Percentiles rank a stretch among this genome's conserved stretches.
phyloP scores from a whole-genome alignment of 2,329 filamentous ascomycete genomes.

The Myriosclerotinia curreyana region DNA sequence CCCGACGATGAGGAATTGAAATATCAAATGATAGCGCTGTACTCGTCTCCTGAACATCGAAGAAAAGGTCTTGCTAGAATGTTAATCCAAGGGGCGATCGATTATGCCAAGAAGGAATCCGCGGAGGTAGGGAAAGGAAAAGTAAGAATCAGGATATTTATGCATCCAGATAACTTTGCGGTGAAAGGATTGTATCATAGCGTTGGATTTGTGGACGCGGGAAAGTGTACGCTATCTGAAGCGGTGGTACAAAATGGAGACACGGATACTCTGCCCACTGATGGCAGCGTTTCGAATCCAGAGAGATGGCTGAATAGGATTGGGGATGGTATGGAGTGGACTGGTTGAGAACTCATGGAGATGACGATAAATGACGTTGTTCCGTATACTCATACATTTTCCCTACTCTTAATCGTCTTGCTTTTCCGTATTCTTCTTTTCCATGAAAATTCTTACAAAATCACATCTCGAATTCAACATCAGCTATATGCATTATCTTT shows the following conservation, averaged over 20 bases:
- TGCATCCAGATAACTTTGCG: neutral
- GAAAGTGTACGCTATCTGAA: neutral
- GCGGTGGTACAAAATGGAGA: neutral
- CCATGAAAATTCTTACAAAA: neutral
- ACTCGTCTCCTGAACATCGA: neutral
- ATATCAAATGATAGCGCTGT: neutral
- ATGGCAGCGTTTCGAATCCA: neutral
- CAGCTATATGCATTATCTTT: neutral
- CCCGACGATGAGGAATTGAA: neutral
- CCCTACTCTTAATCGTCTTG: neutral
- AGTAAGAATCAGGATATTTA: neutral
- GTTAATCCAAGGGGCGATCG: neutral
- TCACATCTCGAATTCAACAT: neutral
- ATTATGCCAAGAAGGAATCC: neutral
- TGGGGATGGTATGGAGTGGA: neutral
- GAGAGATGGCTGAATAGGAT: neutral
- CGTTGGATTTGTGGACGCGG: neutral
- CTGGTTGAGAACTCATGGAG: no score
- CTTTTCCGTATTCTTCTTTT: neutral
- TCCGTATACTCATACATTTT: neutral
- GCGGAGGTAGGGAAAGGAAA: neutral
- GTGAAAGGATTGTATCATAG: neutral
- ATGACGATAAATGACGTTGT: no score
- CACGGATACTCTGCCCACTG: neutral
- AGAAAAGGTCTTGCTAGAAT: neutral